These are phyloP conservation scores for Hypoxylon sp. DNA, from an alignment of 2,329 filamentous ascomycete species.

Conservation along the genomic window DNA sequence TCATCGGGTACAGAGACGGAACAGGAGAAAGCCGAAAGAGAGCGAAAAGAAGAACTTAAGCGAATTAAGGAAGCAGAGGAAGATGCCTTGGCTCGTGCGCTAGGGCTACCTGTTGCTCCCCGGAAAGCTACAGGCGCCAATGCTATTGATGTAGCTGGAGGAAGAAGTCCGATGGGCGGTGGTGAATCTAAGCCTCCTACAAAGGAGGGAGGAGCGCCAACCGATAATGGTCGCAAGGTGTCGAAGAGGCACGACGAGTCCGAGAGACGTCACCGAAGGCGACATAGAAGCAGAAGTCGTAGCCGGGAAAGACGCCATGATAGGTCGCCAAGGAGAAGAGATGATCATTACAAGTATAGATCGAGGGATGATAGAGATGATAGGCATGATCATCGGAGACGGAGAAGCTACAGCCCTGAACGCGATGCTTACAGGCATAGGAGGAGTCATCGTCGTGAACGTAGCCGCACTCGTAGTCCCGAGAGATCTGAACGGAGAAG, in stretches of 20 bases:
- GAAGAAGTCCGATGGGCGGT: constrained; percentile 53
- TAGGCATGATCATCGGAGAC: constrained; percentile 60
- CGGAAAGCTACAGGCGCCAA: constrained; percentile 75
- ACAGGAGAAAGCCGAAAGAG: constrained; percentile 71
- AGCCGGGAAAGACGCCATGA: constrained; percentile 50
- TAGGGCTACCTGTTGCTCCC: constrained; percentile 81
- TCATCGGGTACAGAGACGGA: constrained; percentile 69
- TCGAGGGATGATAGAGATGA: constrained; percentile 62
- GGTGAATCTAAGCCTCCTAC: constrained; percentile 32
- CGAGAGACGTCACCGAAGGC: constrained; percentile 55
- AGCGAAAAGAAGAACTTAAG: constrained; percentile 82
- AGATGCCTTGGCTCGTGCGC: constrained; percentile 85
- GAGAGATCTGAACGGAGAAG: constrained; percentile 42
- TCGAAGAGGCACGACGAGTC: constrained; percentile 52
- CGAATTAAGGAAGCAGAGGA: constrained; percentile 92
- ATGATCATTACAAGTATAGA: constrained; percentile 43
- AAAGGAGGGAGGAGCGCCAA: constrained; percentile 43
- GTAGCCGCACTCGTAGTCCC: constrained; percentile 47
- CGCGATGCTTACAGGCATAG: constrained; percentile 38
- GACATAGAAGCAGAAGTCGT: constrained; percentile 55
- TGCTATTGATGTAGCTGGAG: constrained; percentile 71
- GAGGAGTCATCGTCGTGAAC: constrained; percentile 41
- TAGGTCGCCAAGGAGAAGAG: constrained; percentile 49
- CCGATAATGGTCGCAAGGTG: constrained; percentile 43
- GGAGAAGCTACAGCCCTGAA: constrained; percentile 46